These are phyloP conservation scores for Claviceps pazoutovae DNA, from an alignment of 2,329 filamentous ascomycete genomes.

Conservation along the genomic window DNA sequence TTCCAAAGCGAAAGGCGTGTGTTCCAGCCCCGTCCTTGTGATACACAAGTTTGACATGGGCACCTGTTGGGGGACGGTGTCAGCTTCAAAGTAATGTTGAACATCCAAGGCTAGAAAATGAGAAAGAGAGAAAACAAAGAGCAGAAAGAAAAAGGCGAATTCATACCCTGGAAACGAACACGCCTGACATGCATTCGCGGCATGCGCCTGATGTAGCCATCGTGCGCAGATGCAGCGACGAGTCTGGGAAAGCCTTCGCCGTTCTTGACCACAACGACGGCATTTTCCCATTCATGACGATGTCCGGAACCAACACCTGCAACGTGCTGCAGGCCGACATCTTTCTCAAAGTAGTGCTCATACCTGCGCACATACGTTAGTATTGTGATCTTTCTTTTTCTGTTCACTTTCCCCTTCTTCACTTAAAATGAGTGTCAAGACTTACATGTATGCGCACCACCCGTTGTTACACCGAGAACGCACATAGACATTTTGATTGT, in stretches of 20 bases:
- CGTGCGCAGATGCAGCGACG: slow-evolving; percentile 18
- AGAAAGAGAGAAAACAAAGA: not conserved
- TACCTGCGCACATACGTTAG: slow-evolving; percentile 3
- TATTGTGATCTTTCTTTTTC: too few relatives aligned
- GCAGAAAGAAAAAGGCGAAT: not conserved
- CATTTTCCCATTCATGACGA: slow-evolving; percentile 14
- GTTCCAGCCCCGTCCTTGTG: slow-evolving; percentile 21
- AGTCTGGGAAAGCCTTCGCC: slow-evolving; percentile 2
- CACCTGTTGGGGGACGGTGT: not conserved
- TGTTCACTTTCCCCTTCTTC: too few relatives aligned
- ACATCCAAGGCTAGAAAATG: not conserved
- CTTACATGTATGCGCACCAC: slow-evolving; percentile 15
- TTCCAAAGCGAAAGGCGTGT: slow-evolving; percentile 19
- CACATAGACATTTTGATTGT: slow-evolving; percentile 14
- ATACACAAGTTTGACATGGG: slow-evolving; percentile 18
- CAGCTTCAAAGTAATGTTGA: not conserved
- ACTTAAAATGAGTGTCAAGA: not conserved
- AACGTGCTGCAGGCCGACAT: slow-evolving; percentile 7
- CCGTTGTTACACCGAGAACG: slow-evolving; percentile 13
- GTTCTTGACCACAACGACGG: slow-evolving; percentile 10
- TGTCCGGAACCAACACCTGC: slow-evolving; percentile 7
- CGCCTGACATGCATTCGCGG: not conserved
- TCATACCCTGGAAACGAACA: not conserved
- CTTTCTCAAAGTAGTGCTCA: slow-evolving; percentile 14
- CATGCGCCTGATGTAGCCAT: slow-evolving; percentile 12